These are phyloP conservation scores for Microglena sp. DNA, from an alignment of 139 green algal genomes.

Conservation along the genomic window DNA sequence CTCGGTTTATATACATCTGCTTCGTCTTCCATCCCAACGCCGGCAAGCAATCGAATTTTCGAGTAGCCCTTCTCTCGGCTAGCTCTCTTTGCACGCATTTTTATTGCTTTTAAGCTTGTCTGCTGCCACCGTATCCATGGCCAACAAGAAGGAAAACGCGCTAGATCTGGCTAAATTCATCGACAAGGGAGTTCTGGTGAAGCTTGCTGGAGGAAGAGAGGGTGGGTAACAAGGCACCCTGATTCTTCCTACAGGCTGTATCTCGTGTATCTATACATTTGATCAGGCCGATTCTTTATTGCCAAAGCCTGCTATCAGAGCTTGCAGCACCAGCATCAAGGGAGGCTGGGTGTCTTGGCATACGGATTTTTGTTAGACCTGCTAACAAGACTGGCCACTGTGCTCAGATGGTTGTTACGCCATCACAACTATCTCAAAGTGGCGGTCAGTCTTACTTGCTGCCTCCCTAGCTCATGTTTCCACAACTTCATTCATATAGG, in stretches of 20 bases:
- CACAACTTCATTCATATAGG: too few species aligned
- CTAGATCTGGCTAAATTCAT: slow-evolving; percentile 91
- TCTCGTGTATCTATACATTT: neutral
- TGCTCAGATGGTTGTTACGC: too few species aligned
- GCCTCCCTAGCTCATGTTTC: too few species aligned
- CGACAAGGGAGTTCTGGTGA: slow-evolving; percentile 90
- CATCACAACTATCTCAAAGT: too few species aligned
- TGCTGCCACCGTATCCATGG: slow-evolving; percentile 24
- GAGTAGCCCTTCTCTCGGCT: slow-evolving; percentile 25
- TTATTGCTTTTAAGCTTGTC: neutral
- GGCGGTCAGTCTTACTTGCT: too few species aligned
- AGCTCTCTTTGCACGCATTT: neutral
- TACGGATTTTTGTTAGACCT: too few species aligned
- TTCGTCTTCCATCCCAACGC: too few species aligned
- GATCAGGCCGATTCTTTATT: neutral
- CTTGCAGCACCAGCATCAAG: neutral
- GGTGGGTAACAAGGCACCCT: slow-evolving; percentile 33
- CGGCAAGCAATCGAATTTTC: too few species aligned
- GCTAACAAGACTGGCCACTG: too few species aligned
- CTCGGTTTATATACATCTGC: too few species aligned
- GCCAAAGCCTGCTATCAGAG: neutral
- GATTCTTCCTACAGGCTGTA: neutral
- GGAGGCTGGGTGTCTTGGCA: too few species aligned
- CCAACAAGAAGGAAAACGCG: slow-evolving; percentile 79
- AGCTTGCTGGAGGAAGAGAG: slow-evolving; percentile 86